A percentile compares a stretch with the other conserved stretches of the same genome.
Conservation (phyloP, 2,329 filamentous ascomycete genomes). For the Pestalotiopsis sp. region DNA sequence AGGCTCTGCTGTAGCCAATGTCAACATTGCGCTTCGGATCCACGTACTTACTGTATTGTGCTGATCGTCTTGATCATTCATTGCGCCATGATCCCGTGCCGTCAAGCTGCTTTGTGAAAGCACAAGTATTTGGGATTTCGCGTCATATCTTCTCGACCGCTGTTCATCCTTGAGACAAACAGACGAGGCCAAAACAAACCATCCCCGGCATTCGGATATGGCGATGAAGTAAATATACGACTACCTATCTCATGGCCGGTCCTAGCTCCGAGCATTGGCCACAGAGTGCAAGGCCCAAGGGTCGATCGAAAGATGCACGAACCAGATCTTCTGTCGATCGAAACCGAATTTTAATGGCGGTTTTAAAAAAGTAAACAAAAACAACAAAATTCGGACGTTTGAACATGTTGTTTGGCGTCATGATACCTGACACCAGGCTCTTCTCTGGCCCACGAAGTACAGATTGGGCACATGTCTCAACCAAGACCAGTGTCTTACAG, state of each 20-base stretch:
- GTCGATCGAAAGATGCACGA: not conserved
- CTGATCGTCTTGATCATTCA: not conserved
- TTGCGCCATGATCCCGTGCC: not conserved
- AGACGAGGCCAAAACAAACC: too few relatives aligned
- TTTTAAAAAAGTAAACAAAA: not conserved
- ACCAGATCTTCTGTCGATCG: not conserved
- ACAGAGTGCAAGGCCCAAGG: not conserved
- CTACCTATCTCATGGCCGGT: too few relatives aligned
- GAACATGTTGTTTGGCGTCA: not conserved
- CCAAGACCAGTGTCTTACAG: not conserved
- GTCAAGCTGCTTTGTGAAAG: not conserved
- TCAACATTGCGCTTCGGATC: not conserved
- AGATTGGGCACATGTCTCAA: not conserved
- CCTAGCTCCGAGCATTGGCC: not conserved
- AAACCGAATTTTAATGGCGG: not conserved
- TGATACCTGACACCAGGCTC: not conserved
- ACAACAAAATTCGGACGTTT: not conserved
- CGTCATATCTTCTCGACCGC: not conserved
- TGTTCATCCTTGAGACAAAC: not conserved
- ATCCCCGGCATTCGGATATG: not conserved
- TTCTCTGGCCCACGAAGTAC: not conserved
- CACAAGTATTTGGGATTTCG: not conserved
- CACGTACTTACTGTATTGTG: not conserved
- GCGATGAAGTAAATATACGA: too few relatives aligned
- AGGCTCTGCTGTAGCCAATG: not conserved